These are phyloP conservation scores for Phialophora expanda DNA, from an alignment of 2,329 filamentous ascomycete genomes.

Conservation along the genomic window DNA sequence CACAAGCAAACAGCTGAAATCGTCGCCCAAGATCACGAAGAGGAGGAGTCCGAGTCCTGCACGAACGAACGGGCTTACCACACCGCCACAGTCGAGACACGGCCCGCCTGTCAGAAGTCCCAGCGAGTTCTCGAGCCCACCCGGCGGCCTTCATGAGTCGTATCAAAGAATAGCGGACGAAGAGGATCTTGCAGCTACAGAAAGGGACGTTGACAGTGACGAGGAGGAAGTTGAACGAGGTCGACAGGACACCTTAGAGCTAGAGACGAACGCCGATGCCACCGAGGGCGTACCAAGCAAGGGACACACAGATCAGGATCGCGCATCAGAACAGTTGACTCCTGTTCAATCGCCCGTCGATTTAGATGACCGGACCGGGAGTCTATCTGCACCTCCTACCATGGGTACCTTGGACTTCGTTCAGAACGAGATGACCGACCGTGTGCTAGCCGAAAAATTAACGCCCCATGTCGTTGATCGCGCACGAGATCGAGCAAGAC, in stretches of 20 bases:
- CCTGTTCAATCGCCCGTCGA: constrained; percentile 23
- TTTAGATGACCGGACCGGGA: constrained; percentile 34
- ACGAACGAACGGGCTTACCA: constrained; percentile 31
- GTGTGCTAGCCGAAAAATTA: constrained; percentile 44
- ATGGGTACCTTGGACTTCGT: constrained; percentile 43
- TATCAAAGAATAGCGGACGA: constrained; percentile 50
- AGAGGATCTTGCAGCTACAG: constrained; percentile 45
- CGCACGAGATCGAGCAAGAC: constrained; percentile 43
- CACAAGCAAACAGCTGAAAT: constrained; percentile 29
- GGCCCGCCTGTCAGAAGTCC: constrained; percentile 41
- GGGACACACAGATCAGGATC: background rate
- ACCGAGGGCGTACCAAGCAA: constrained; percentile 1
- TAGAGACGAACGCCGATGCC: constrained; percentile 1
- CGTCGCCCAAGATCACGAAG: constrained; percentile 28
- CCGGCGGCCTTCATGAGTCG: constrained; percentile 46
- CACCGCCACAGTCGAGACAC: constrained; percentile 36
- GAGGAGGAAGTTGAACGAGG: constrained; percentile 41
- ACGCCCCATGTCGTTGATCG: constrained; percentile 47
- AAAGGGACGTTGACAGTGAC: constrained; percentile 39
- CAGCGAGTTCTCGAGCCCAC: constrained; percentile 45
- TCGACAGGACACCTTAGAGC: constrained; percentile 21
- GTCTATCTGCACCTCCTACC: constrained; percentile 39
- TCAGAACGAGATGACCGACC: constrained; percentile 44
- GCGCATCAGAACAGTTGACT: constrained; percentile 23
- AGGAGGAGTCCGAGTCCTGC: constrained; percentile 44